Evolutionary conservation across 2,329 filamentous ascomycete species (phyloP).

Genomic region (Ophiostoma triangulosporum): DNA sequence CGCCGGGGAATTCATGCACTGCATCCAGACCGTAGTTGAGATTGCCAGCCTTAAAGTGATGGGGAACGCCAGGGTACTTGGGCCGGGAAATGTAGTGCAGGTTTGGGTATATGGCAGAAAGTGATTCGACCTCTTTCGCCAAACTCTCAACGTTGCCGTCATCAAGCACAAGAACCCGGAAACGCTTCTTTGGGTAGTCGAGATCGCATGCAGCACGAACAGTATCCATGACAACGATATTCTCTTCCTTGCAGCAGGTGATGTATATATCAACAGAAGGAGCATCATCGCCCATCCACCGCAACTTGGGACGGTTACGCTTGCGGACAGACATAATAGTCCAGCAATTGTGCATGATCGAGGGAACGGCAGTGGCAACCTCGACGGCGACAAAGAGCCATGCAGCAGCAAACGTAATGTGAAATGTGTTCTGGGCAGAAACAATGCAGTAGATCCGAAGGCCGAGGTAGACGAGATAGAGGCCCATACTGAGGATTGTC

Average conservation of each 20-base stretch:
- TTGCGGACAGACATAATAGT: conserved; percentile 14
- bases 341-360: conserved; percentile 15
- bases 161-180: conserved; percentile 41
- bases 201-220: conserved; percentile 38
- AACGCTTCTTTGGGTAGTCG: conserved; percentile 40
- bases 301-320: conserved; percentile 32
- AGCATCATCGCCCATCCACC: conserved; percentile 32
- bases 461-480: conserved; percentile 36
- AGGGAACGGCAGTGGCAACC: conserved; percentile 14
- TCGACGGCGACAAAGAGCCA: conserved; percentile 29
- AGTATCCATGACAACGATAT: conserved; percentile 43
- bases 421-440: conserved; percentile 30
- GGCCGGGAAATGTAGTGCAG: conserved; percentile 38
- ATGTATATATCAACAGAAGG: conserved; percentile 44
- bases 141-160: conserved; percentile 36
- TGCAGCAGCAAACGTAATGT: conserved; percentile 32
- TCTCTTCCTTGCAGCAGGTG: conserved; percentile 43
- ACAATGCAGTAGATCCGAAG: conserved; percentile 39
- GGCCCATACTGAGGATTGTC: conserved; percentile 26
- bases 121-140: conserved; percentile 18
- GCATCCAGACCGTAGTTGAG: conserved; percentile 47
- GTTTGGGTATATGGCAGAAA: conserved; percentile 31
- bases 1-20: conserved; percentile 35
- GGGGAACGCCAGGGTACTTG: conserved; percentile 33
- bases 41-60: conserved; percentile 52